phyloP scores from a whole-genome alignment of 257 asterid genomes.

The Scutellaria minor region DNA sequence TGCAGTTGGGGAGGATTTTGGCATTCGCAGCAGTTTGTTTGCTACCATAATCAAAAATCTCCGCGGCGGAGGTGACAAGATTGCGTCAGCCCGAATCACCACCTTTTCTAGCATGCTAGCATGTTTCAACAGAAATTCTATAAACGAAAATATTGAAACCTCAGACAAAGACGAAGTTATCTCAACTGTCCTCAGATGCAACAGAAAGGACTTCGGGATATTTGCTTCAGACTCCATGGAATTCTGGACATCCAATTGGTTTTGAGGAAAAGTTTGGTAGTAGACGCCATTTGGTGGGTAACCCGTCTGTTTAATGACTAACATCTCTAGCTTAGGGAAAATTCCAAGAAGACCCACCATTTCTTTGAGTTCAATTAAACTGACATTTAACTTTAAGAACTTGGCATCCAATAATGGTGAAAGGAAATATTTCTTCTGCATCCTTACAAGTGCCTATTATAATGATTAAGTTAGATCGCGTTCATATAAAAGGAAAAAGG shows the following conservation, averaged over 20 bases:
- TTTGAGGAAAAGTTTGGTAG: too few relatives aligned
- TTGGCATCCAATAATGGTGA: background rate
- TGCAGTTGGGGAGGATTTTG: too few relatives aligned
- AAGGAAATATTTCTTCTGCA: background rate
- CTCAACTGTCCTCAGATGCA: background rate
- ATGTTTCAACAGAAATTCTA: background rate
- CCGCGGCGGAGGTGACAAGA: too few relatives aligned
- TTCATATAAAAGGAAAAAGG: background rate
- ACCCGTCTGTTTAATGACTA: background rate
- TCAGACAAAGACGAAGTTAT: background rate
- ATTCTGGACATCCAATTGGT: background rate
- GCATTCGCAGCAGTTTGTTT: too few relatives aligned
- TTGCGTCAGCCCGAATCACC: background rate
- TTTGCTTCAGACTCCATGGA: background rate
- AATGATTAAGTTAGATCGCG: background rate
- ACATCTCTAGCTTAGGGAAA: background rate
- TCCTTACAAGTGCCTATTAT: background rate
- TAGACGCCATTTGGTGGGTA: background rate
- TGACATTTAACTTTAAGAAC: background rate
- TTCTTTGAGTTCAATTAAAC: background rate
- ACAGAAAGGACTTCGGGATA: background rate
- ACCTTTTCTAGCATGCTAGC: slow-evolving; percentile 5
- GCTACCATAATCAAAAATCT: too few relatives aligned
- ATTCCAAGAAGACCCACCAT: background rate
- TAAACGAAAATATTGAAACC: background rate